Evolutionary conservation across 192 early-diverging fungal species (phyloP).

Genomic region (Entomortierella chlamydospora): DNA sequence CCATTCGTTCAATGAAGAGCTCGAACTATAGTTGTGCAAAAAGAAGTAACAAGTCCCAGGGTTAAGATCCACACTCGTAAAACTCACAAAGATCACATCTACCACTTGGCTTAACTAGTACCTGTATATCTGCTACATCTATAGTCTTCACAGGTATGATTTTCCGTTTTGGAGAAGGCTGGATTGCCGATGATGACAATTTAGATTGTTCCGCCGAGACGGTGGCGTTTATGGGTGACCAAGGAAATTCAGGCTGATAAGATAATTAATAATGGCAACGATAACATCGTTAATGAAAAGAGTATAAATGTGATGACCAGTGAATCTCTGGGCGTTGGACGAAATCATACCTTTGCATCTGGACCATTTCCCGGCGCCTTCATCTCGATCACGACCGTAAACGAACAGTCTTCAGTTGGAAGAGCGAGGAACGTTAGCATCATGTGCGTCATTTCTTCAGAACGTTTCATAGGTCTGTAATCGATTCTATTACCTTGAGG

Average conservation of each 20-base stretch:
- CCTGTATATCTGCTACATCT: constrained; percentile 37
- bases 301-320: neutral
- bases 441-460: too few relatives aligned
- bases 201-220: constrained; percentile 9
- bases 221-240: constrained; percentile 28
- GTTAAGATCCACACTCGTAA: too few relatives aligned
- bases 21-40: constrained; percentile 14
- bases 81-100: too few relatives aligned
- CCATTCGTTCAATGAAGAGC: constrained; percentile 19
- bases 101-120: neutral
- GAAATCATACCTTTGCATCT: constrained; percentile 22
- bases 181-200: constrained; percentile 1
- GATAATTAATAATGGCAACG: neutral
- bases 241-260: constrained; percentile 33
- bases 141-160: constrained; percentile 52
- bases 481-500: constrained; percentile 8
- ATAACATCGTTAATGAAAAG: neutral
- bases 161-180: constrained; percentile 5
- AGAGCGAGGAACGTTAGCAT: too few relatives aligned
- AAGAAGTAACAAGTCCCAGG: too few relatives aligned
- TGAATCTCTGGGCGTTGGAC: neutral
- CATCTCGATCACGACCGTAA: constrained; percentile 42
- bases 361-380: constrained; percentile 10
- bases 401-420: constrained; percentile 29
- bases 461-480: too few relatives aligned